Conservation (phyloP, 2,329 filamentous ascomycete species). For the Tolypocladium tropicale region DNA sequence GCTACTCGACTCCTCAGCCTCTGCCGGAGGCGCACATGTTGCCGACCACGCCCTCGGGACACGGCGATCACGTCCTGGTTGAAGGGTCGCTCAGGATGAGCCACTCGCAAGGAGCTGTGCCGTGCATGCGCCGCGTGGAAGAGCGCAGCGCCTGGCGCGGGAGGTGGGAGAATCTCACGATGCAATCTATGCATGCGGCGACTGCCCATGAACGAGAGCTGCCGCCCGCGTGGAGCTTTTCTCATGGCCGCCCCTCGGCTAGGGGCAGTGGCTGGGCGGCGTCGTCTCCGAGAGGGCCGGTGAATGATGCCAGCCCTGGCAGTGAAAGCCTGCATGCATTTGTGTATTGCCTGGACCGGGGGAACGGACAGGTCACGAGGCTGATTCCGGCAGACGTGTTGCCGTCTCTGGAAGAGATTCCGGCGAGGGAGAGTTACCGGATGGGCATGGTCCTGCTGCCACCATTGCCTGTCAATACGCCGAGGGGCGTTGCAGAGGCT, state of each 20-base stretch:
- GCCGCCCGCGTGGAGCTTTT: background rate
- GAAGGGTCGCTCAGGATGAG: background rate
- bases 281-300: background rate
- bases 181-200: background rate
- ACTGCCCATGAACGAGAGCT: background rate
- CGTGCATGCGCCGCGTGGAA: background rate
- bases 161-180: background rate
- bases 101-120: background rate
- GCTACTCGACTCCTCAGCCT: background rate
- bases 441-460: constrained; percentile 38
- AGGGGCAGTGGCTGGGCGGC: background rate
- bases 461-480: constrained; percentile 24
- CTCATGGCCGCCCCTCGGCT: background rate
- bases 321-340: constrained; percentile 13
- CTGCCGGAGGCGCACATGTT: background rate
- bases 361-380: constrained; percentile 41
- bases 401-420: constrained; percentile 32
- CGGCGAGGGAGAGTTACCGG: constrained; percentile 25
- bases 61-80: background rate
- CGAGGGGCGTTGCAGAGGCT: constrained; percentile 27
- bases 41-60: background rate
- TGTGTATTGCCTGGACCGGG: constrained; percentile 40
- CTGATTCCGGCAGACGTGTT: constrained; percentile 47
- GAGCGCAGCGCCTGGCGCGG: background rate
- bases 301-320: background rate